Evolutionary conservation across 768 basidiomycete species (phyloP).

Genomic region (Guyanaporus albipodus): DNA sequence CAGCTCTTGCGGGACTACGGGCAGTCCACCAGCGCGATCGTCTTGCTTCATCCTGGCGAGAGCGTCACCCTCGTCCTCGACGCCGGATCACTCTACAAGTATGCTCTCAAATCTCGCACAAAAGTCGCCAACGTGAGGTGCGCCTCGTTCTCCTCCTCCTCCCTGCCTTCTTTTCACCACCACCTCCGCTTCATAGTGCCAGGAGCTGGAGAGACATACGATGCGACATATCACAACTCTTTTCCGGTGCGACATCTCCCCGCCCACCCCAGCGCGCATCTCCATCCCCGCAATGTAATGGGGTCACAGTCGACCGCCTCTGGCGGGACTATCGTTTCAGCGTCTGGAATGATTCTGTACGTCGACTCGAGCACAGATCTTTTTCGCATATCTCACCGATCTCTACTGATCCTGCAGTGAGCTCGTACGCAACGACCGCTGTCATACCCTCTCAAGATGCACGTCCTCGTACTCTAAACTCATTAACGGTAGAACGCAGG

Average conservation of each 20-base stretch:
- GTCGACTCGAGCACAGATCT: background rate
- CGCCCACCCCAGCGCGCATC: slow-evolving; percentile 32
- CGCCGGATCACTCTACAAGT: slow-evolving; percentile 64
- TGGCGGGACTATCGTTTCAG: slow-evolving; percentile 66
- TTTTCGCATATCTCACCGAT: slow-evolving; percentile 4
- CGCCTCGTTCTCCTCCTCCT: slow-evolving; percentile 20
- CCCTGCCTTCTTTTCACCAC: slow-evolving; percentile 1
- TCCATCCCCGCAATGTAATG: slow-evolving; percentile 39
- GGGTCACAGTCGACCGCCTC: slow-evolving; percentile 60
- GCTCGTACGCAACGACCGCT: slow-evolving; percentile 4
- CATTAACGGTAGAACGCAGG: slow-evolving; percentile 25
- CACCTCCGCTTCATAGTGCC: slow-evolving; percentile 39
- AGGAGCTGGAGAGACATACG: slow-evolving; percentile 62
- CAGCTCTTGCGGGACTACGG: slow-evolving; percentile 66
- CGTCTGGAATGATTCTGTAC: slow-evolving; percentile 53
- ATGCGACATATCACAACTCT: slow-evolving; percentile 59
- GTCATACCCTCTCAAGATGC: slow-evolving; percentile 25
- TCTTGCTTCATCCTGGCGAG: slow-evolving; percentile 60
- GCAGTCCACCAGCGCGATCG: slow-evolving; percentile 46
- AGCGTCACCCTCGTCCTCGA: slow-evolving; percentile 64
- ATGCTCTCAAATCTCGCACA: slow-evolving; percentile 60
- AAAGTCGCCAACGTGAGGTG: slow-evolving; percentile 71
- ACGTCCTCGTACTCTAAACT: slow-evolving; percentile 27
- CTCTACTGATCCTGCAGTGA: slow-evolving; percentile 19
- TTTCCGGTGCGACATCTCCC: slow-evolving; percentile 37